phyloP scores from a whole-genome alignment of 2,329 filamentous ascomycete species.

The Sporothrix humicola region DNA sequence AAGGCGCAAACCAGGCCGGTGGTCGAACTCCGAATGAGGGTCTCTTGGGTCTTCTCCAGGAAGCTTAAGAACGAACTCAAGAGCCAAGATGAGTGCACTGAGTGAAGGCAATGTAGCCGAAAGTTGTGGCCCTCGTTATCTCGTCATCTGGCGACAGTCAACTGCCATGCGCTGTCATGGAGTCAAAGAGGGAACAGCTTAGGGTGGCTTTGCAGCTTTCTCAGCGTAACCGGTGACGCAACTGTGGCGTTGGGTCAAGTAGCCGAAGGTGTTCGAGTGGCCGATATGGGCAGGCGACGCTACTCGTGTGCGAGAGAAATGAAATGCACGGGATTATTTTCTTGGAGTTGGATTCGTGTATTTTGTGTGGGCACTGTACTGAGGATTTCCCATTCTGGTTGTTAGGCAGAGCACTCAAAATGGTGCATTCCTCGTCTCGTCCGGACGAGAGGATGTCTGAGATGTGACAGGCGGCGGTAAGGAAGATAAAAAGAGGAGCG shows the following conservation, averaged over 20 bases:
- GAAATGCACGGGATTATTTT: background rate
- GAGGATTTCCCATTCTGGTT: background rate
- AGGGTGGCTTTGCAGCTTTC: background rate
- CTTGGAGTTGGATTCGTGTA: too few species aligned
- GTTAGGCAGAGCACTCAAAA: background rate
- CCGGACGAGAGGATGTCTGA: slow-evolving; percentile 35
- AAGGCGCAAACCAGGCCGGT: background rate
- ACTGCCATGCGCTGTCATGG: background rate
- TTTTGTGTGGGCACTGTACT: background rate
- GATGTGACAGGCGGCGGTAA: slow-evolving; percentile 28
- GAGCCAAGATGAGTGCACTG: background rate
- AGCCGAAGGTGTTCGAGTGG: background rate
- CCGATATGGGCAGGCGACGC: background rate
- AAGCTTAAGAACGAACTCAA: background rate
- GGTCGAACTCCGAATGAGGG: slow-evolving; percentile 22
- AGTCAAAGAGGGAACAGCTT: background rate
- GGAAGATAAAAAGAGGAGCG: slow-evolving; percentile 16
- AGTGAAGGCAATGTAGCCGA: background rate
- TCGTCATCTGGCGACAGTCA: background rate
- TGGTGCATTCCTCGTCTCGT: slow-evolving; percentile 12
- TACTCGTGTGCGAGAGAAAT: background rate
- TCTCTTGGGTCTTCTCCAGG: background rate
- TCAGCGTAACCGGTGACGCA: slow-evolving; percentile 11
- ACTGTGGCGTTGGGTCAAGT: slow-evolving; percentile 7
- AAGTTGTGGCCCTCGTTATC: background rate